phyloP scores from a whole-genome alignment of 768 basidiomycete species.

The Calocybe indica region DNA sequence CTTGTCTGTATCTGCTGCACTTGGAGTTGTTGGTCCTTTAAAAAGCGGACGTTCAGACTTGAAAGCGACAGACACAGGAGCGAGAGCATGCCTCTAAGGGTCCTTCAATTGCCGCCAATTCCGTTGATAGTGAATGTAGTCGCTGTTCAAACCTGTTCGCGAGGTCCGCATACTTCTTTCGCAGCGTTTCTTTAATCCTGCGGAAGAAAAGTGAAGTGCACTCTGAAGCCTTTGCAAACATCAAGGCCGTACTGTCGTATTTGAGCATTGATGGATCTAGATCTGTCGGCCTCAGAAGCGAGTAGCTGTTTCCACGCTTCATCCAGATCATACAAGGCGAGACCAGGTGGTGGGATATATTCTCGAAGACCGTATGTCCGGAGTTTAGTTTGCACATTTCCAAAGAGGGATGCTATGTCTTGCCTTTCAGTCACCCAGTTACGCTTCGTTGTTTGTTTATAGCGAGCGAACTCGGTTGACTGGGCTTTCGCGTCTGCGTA shows the following conservation, averaged over 20 bases:
- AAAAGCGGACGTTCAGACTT: neutral
- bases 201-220: conserved; percentile 1
- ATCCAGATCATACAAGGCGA: conserved; percentile 71
- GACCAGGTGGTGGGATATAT: conserved; percentile 73
- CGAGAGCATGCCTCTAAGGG: conserved; percentile 57
- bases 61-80: conserved; percentile 5
- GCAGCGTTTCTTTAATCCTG: conserved; percentile 78
- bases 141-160: conserved; percentile 74
- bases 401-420: conserved; percentile 81
- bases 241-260: conserved; percentile 70
- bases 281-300: conserved; percentile 68
- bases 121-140: conserved; percentile 58
- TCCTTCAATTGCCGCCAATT: conserved; percentile 71
- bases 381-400: conserved; percentile 92
- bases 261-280: conserved; percentile 80
- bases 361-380: conserved; percentile 83
- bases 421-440: conserved; percentile 87
- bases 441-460: conserved; percentile 84
- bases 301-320: conserved; percentile 70
- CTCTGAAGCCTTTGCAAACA: neutral
- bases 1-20: conserved; percentile 59
- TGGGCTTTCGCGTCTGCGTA: conserved; percentile 81
- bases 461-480: conserved; percentile 63
- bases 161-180: conserved; percentile 70
- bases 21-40: conserved; percentile 68